Evolutionary conservation across 2,329 filamentous ascomycete species (phyloP).

Genomic region (Curvularia lunata): DNA sequence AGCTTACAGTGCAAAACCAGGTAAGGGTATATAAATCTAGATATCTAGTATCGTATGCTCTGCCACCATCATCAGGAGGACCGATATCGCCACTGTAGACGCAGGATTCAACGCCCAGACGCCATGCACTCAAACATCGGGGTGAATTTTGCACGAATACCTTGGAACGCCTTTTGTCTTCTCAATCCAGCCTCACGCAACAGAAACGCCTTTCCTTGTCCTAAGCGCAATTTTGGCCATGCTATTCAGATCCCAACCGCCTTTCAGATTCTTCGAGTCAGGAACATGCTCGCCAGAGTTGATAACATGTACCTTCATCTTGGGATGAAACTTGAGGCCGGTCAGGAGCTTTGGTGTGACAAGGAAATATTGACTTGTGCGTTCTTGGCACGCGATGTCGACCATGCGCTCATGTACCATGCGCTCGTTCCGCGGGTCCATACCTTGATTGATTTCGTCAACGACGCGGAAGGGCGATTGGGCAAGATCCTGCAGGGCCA

Average conservation of each 20-base stretch:
- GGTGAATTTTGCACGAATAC: neutral
- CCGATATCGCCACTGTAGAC: neutral
- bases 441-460: slow-evolving; percentile 99
- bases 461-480: slow-evolving; percentile 96
- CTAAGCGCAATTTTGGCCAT: slow-evolving; percentile 46
- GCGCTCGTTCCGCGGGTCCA: slow-evolving; percentile 97
- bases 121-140: neutral
- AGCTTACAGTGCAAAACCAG: neutral
- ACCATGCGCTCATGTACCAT: slow-evolving; percentile 99
- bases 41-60: neutral
- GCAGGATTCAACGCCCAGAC: neutral
- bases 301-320: slow-evolving; percentile 94
- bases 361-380: slow-evolving; percentile 83
- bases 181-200: slow-evolving; percentile 17
- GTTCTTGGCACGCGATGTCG: slow-evolving; percentile 88
- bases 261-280: slow-evolving; percentile 35
- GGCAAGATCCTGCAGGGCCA: slow-evolving; percentile 93
- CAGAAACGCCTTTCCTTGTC: slow-evolving; percentile 33
- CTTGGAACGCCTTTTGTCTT: neutral
- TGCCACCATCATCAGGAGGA: neutral
- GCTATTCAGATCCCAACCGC: slow-evolving; percentile 54
- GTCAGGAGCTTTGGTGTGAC: slow-evolving; percentile 95
- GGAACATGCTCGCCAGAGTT: slow-evolving; percentile 77
- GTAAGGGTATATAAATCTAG: neutral
- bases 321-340: slow-evolving; percentile 81